Conservation (phyloP, 2,329 filamentous ascomycete genomes). For the Metarhizium anisopliae region DNA sequence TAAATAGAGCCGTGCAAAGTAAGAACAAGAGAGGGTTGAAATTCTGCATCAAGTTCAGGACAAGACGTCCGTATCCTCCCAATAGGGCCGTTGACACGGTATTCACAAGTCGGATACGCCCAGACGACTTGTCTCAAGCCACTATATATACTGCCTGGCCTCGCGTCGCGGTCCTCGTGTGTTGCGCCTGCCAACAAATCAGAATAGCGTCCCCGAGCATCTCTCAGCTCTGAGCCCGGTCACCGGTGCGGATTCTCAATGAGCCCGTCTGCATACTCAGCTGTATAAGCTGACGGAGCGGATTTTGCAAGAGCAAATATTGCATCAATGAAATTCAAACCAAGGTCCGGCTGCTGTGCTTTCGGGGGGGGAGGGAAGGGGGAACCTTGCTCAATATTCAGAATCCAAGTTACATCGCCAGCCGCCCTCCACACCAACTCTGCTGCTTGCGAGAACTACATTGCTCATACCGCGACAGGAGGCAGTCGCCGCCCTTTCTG, state of each 20-base stretch:
- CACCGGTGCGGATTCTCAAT: not conserved
- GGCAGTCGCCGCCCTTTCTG: too few species aligned
- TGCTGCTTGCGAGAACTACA: not conserved
- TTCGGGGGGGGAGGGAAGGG: not conserved
- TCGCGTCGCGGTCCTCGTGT: not conserved
- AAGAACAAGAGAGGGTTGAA: too few species aligned
- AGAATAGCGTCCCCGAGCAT: not conserved
- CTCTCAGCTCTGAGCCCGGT: not conserved
- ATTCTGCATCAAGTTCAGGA: too few species aligned
- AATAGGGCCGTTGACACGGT: too few species aligned
- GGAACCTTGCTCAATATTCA: not conserved
- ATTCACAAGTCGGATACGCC: too few species aligned
- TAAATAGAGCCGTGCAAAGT: too few species aligned
- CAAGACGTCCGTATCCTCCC: too few species aligned
- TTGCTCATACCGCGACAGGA: not conserved
- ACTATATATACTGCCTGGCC: conserved; percentile 6
- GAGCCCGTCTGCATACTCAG: not conserved
- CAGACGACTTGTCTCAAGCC: conserved; percentile 3
- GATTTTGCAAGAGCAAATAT: not conserved
- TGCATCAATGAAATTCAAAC: not conserved
- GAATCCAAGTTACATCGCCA: not conserved
- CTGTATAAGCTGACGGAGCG: not conserved
- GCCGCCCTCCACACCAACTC: not conserved
- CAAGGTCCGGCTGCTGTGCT: too few species aligned
- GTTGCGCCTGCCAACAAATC: not conserved